phyloP scores from a whole-genome alignment of 1,284 basidiomycete species.

The Naganishia liquefaciens region DNA sequence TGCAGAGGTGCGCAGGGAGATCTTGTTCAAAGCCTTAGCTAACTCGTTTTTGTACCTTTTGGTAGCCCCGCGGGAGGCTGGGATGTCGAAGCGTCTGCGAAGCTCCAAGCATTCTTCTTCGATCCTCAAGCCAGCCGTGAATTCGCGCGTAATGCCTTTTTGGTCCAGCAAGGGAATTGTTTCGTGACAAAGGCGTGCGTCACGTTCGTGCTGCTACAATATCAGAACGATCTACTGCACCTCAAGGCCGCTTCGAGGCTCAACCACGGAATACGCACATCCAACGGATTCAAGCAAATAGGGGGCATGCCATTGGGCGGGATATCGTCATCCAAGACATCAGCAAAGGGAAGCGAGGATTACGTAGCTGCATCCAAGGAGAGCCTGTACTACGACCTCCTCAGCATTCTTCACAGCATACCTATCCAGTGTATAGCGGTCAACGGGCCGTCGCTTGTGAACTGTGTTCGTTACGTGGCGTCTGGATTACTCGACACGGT shows the following conservation, averaged over 20 bases:
- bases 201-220: slow-evolving; percentile 83
- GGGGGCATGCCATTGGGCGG: slow-evolving; percentile 27
- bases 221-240: slow-evolving; percentile 70
- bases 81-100: slow-evolving; percentile 62
- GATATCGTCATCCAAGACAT: slow-evolving; percentile 12
- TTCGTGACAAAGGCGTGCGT: slow-evolving; percentile 80
- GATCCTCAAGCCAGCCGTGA: slow-evolving; percentile 79
- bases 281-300: slow-evolving; percentile 17
- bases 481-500: slow-evolving; percentile 83
- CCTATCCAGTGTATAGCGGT: slow-evolving; percentile 87
- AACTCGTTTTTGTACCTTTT: slow-evolving; percentile 1
- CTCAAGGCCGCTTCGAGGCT: slow-evolving; percentile 53
- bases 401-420: slow-evolving; percentile 80
- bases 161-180: slow-evolving; percentile 84
- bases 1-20: slow-evolving; percentile 34
- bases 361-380: slow-evolving; percentile 29
- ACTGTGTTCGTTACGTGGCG: slow-evolving; percentile 85
- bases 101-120: slow-evolving; percentile 83
- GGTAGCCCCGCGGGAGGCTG: slow-evolving; percentile 43
- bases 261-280: neutral
- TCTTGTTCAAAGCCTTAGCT: neutral
- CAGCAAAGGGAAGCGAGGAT: slow-evolving; percentile 6
- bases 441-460: slow-evolving; percentile 70
- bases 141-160: slow-evolving; percentile 78
- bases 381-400: slow-evolving; percentile 59